Evolutionary conservation across 2,329 filamentous ascomycete species (phyloP).

Genomic region (Fusarium nanum): DNA sequence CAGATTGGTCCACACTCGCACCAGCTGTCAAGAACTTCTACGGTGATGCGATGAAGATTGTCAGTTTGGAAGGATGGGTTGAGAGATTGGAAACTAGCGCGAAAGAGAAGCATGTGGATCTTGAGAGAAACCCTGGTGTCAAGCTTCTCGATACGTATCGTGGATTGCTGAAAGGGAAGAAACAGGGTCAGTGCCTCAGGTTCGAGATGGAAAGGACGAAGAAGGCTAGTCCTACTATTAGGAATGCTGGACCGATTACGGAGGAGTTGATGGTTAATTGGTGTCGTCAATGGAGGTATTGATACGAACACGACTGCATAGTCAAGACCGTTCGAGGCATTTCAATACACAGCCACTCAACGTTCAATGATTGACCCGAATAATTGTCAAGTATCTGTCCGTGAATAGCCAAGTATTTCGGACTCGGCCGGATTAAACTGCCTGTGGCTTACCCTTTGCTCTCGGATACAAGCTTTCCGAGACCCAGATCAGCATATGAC

Average conservation of each 20-base stretch:
- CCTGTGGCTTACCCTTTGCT: no score
- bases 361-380: no score
- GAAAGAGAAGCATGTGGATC: neutral
- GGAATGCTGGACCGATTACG: neutral
- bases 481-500: neutral
- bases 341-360: neutral
- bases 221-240: neutral
- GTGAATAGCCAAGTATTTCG: no score
- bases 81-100: neutral
- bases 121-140: neutral
- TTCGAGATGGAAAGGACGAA: neutral
- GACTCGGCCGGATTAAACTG: neutral
- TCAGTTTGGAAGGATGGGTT: neutral
- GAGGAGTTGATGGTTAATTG: neutral
- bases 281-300: constrained; percentile 13
- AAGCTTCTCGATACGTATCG: constrained; percentile 11
- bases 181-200: neutral
- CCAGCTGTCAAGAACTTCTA: neutral
- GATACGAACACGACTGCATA: neutral
- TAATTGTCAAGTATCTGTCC: no score
- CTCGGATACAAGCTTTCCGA: neutral
- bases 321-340: no score
- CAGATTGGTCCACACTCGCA: neutral
- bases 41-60: neutral
- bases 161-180: neutral